Base-by-base conservation (phyloP, 805 yeast species). In the Candida yuanshanica region DNA sequence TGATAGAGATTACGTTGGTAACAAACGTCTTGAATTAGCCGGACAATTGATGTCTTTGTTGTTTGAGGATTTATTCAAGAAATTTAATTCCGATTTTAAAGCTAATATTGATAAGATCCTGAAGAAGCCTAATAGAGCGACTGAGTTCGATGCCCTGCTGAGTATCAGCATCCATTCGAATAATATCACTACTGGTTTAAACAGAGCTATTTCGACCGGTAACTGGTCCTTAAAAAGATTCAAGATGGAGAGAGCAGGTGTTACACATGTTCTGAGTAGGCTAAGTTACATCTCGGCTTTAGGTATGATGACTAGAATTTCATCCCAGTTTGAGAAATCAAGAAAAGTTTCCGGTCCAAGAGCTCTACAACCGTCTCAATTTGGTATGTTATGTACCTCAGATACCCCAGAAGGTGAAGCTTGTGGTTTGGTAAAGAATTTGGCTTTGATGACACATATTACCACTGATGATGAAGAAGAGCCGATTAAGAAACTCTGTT, bases 321-420 rank as follows among this genome's bases (percentile, higher is more conserved):
- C 97, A 7, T 91, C 98, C n/a, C 99, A 93, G 65, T 93, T 93
- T 58, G 99, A 93, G 63, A 93, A 93, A 62, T 89, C 98, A 2
- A 76, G 99, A 67, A 93, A 93, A 63, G 99, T 93, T 33, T 86
- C 96, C 1, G 99, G 99, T 34, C 99, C 99, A 38, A 84, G 99
- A 75, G 97, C 99, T 13, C 73, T 93, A 50, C 99, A 93, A 64
- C 99, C 99, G 10, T 93, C 99, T 2, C 99, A 93, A 68, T 93
- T 93, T 63, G 99, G 99, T 60, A 93, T 93, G 98, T 72, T 93
- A 45, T 93, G 99, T 72, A 88, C 98, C 7, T 86, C 98, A 0
- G 99, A 93, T 75, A 93, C 99, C 0, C 99, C 99, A 1, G 99
- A 93, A 75, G 99, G 99, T 74, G 99, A 93, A 66, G 99, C 99